Percentiles rank a stretch among this genome's conserved stretches.
Conservation (phyloP, 495 filamentous ascomycete genomes). For the Glutinoglossum americanum region DNA sequence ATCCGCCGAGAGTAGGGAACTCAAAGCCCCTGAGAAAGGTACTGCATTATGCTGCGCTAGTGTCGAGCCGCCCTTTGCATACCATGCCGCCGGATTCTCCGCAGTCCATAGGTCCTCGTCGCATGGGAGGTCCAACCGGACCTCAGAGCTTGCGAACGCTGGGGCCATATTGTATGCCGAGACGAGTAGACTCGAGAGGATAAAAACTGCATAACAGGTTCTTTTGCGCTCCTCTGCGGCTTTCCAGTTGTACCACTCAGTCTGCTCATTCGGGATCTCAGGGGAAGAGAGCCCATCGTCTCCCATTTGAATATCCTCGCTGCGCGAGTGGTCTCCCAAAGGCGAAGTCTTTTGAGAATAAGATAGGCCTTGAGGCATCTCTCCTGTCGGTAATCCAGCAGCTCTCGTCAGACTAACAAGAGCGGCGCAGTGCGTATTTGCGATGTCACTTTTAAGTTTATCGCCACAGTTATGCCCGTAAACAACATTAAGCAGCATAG, state of each 20-base stretch:
- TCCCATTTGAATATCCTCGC: slow-evolving; percentile 19
- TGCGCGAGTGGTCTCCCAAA: background rate
- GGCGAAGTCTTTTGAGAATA: background rate
- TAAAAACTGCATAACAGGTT: slow-evolving; percentile 80
- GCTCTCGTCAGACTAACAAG: slow-evolving; percentile 79
- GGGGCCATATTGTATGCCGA: slow-evolving; percentile 85
- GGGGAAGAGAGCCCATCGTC: slow-evolving; percentile 2
- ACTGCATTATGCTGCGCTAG: slow-evolving; percentile 42
- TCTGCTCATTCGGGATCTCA: slow-evolving; percentile 34
- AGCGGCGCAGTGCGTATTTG: slow-evolving; percentile 74
- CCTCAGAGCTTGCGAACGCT: slow-evolving; percentile 83
- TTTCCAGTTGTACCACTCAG: slow-evolving; percentile 81
- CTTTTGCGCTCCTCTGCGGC: slow-evolving; percentile 77
- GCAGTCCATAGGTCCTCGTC: slow-evolving; percentile 85
- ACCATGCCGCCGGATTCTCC: slow-evolving; percentile 59
- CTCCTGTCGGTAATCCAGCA: slow-evolving; percentile 40
- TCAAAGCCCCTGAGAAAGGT: slow-evolving; percentile 57
- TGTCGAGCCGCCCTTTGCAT: slow-evolving; percentile 45
- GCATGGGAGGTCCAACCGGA: slow-evolving; percentile 74
- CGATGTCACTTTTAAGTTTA: slow-evolving; percentile 73
- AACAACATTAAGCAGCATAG: slow-evolving; percentile 90
- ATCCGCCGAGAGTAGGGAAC: slow-evolving; percentile 56
- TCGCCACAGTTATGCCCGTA: slow-evolving; percentile 94
- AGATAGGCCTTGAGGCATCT: slow-evolving; percentile 15
- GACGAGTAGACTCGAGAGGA: slow-evolving; percentile 73